Conservation (phyloP, 1,139 yeast species). For the Pichia sp. region DNA sequence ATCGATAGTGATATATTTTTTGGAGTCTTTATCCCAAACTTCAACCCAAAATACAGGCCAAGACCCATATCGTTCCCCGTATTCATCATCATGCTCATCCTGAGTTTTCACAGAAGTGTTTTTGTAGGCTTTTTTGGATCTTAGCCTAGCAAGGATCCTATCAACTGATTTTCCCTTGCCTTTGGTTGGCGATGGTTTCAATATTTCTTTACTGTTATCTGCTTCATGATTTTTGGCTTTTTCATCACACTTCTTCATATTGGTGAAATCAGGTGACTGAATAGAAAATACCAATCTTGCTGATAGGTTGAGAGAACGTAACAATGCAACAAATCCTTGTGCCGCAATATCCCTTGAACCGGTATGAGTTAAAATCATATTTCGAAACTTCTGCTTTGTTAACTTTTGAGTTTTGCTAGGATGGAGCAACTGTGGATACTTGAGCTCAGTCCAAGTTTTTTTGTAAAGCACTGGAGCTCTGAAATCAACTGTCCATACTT, state of each 20-base stretch:
- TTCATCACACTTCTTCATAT: constrained; percentile 29
- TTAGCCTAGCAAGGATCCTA: constrained; percentile 1
- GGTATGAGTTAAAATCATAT: constrained; percentile 39
- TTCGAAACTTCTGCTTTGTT: constrained; percentile 37
- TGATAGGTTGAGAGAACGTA: constrained; percentile 66
- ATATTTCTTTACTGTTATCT: neutral
- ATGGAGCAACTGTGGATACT: constrained; percentile 17
- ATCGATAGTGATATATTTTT: constrained; percentile 82
- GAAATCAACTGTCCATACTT: constrained; percentile 48
- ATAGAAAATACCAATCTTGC: constrained; percentile 75
- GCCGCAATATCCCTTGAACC: constrained; percentile 83
- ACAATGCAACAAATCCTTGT: constrained; percentile 77
- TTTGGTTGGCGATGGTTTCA: constrained; percentile 1
- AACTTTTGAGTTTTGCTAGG: constrained; percentile 19
- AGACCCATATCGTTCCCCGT: constrained; percentile 15
- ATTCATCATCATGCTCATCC: constrained; percentile 16
- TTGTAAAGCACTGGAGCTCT: constrained; percentile 30
- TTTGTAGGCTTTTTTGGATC: constrained; percentile 21
- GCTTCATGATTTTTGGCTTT: constrained; percentile 5
- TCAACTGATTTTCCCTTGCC: neutral
- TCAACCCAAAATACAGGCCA: constrained; percentile 91
- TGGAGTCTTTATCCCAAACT: constrained; percentile 74
- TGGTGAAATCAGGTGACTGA: constrained; percentile 85
- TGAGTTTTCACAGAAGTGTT: constrained; percentile 14
- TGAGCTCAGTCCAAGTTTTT: constrained; percentile 60